Percentiles rank a stretch among this genome's conserved stretches.
Conservation (phyloP, 257 asterid genomes). For the Nicotiana benthamiana region DNA sequence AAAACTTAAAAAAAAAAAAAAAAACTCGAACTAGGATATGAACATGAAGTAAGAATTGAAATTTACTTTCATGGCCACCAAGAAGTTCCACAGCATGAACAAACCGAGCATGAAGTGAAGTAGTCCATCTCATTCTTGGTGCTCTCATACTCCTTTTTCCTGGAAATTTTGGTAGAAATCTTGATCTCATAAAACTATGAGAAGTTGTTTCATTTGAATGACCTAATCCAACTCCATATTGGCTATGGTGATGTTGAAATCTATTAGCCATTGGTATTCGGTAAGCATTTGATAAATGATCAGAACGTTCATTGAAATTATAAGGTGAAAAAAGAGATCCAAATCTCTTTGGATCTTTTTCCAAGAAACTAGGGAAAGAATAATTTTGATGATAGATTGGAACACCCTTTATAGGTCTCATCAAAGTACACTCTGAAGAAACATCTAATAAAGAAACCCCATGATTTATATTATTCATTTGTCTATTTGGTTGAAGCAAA, state of each 20-base stretch:
- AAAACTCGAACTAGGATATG: neutral
- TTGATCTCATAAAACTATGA: conserved; percentile 63
- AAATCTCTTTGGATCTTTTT: conserved; percentile 35
- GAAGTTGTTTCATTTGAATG: conserved; percentile 20
- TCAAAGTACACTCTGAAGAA: neutral
- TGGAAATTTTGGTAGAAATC: conserved; percentile 56
- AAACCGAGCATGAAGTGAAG: conserved; percentile 79
- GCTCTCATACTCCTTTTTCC: conserved; percentile 82
- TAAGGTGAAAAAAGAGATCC: conserved; percentile 11
- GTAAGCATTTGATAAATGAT: conserved; percentile 27
- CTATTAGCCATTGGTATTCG: conserved; percentile 7
- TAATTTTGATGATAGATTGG: conserved; percentile 35
- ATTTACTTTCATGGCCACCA: conserved; percentile 93
- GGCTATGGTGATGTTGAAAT: conserved; percentile 19
- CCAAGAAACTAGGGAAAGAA: conserved; percentile 17
- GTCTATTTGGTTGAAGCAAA: conserved; percentile 1
- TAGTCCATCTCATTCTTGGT: conserved; percentile 94
- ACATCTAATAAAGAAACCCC: conserved; percentile 12
- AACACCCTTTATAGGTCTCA: conserved; percentile 23
- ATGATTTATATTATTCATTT: neutral
- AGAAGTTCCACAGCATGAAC: conserved; percentile 97
- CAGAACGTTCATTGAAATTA: conserved; percentile 19
- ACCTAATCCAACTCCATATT: conserved; percentile 27
- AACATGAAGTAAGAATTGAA: neutral
- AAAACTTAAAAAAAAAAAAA: no score